Percentiles rank a stretch among this genome's conserved stretches.
Conservation (phyloP, 2,329 filamentous ascomycete species). For the Cytospora piceae region DNA sequence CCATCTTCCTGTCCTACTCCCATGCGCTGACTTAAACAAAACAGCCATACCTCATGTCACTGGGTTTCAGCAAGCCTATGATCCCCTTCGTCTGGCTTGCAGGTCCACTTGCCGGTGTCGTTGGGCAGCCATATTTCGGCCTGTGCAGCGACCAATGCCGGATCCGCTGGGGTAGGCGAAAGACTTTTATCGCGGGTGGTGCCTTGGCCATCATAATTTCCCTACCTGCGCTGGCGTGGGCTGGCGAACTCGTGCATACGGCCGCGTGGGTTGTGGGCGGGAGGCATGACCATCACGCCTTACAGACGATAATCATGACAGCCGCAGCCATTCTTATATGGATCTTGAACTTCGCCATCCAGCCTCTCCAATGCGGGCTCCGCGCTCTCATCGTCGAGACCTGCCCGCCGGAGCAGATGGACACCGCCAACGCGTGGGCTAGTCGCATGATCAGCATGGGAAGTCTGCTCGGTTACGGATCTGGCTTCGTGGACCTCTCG, state of each 20-base stretch:
- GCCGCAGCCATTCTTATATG: neutral
- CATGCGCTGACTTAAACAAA: neutral
- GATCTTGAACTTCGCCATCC: neutral
- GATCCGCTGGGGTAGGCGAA: neutral
- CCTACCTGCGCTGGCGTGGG: constrained; percentile 1
- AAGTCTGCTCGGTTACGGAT: neutral
- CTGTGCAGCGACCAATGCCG: neutral
- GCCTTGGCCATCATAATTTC: neutral
- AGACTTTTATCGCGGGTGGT: neutral
- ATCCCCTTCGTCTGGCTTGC: constrained; percentile 1
- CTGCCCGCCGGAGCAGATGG: neutral
- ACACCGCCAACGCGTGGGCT: constrained; percentile 2
- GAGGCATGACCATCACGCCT: neutral
- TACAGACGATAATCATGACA: neutral
- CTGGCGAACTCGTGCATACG: neutral
- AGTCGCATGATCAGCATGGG: neutral
- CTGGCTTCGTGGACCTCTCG: neutral
- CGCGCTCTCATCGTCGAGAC: neutral
- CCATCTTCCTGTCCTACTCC: neutral
- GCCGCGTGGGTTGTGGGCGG: neutral
- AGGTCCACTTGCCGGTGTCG: neutral
- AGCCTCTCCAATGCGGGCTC: constrained; percentile 2
- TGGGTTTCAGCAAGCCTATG: neutral
- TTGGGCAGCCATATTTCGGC: neutral
- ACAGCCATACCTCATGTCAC: neutral